Evolutionary conservation across 2,329 filamentous ascomycete genomes (phyloP), one percentile per base, ranked within the genome.

Genomic region (Neoarthrinium moseri): DNA sequence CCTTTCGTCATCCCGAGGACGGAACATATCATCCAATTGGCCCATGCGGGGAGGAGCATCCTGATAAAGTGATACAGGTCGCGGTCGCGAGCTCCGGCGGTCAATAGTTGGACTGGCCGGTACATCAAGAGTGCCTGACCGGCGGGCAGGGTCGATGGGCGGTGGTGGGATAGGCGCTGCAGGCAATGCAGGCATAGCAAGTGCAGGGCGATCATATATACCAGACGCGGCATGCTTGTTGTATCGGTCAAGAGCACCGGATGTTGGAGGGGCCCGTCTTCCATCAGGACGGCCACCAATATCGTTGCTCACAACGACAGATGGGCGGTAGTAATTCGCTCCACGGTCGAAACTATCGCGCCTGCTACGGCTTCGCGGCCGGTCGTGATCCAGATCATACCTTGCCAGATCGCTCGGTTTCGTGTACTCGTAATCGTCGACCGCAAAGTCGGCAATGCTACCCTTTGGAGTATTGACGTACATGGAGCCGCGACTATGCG

Each of bases 191-290:
- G 77, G 70, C 58, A 74, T 67, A 41, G 74, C 72, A 34, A 67
- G 62, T 0, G 66, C 65, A 5, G 75, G 66, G 22, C 72, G 61
- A 20, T 78, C 75, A 50, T 80, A 80, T 6, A 67, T 58, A 5
- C 65, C 63, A 13, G 63, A 55, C 37, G 64, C 61, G 3, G 65
- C 59, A 3, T 59, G 60, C 47, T 77, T 70, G 54, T 79, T 79
- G 51, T 88, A 79, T 65, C 81, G 87, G 55, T 89, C 86, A 52
- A 90, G 81, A 1, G 84, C 86, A 54, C 85, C 74, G 3, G 82
- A 87, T 5, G 83, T 80, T 4, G 84, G 84, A 8, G 87, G 87
- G 2, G 86, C 86, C 0, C 77, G 56, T 29, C 65, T 62, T n/a
- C 61, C 53, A 41, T 69, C 70, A 49, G 72, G 75, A 22, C 72